These are phyloP conservation scores for Hygrocybe punicea DNA, from an alignment of 768 basidiomycete genomes.

Conservation along the genomic window DNA sequence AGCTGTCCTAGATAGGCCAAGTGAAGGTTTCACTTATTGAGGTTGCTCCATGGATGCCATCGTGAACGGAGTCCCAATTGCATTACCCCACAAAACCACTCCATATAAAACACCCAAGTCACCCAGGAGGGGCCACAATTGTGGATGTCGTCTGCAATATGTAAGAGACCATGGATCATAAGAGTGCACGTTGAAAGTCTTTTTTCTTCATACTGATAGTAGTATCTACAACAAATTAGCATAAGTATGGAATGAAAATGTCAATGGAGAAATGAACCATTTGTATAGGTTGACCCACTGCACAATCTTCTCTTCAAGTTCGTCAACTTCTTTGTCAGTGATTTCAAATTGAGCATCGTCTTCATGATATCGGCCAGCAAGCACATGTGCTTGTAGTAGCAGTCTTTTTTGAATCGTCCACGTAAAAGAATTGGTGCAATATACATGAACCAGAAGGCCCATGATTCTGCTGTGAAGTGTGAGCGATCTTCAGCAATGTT, in stretches of 20 bases:
- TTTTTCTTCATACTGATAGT: conserved; percentile 11
- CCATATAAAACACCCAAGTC: conserved; percentile 37
- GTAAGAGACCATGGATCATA: conserved; percentile 34
- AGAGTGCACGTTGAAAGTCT: conserved; percentile 21
- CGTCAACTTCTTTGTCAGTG: conserved; percentile 21
- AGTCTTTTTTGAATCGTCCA: conserved; percentile 21
- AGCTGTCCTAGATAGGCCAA: conserved; percentile 27
- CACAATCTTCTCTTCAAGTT: conserved; percentile 17
- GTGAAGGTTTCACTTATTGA: conserved; percentile 24
- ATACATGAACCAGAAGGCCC: conserved; percentile 39
- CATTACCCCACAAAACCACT: conserved; percentile 32
- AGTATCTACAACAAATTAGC: neutral
- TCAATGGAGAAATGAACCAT: neutral
- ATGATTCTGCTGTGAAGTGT: conserved; percentile 35
- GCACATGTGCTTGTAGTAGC: conserved; percentile 39
- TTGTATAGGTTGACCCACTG: conserved; percentile 40
- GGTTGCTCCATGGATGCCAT: conserved; percentile 27
- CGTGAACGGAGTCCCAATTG: conserved; percentile 19
- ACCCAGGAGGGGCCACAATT: conserved; percentile 32
- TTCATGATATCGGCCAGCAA: conserved; percentile 35
- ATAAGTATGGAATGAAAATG: too few relatives aligned
- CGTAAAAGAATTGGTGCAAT: conserved; percentile 37
- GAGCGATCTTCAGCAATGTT: conserved; percentile 24
- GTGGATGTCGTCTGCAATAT: conserved; percentile 30
- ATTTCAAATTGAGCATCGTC: conserved; percentile 33